A percentile compares a stretch with the other conserved stretches of the same genome.
Conservation (phyloP, 179 eudicot genomes). For the Gypsophila paniculata region DNA sequence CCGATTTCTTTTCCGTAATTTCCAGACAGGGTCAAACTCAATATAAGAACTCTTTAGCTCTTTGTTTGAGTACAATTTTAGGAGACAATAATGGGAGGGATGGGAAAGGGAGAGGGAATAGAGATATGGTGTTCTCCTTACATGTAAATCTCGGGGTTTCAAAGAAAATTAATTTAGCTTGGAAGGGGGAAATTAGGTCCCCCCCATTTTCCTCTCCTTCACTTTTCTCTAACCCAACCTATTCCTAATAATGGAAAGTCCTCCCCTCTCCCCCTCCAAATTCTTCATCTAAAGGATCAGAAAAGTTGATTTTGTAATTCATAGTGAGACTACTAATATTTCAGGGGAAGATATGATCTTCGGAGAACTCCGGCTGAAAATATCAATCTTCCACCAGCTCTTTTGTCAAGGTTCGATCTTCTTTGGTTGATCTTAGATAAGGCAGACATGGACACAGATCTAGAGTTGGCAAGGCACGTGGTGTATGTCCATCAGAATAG, state of each 20-base stretch:
- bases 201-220: background rate
- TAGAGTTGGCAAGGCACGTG: slow-evolving; percentile 96
- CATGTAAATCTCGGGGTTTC: background rate
- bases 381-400: slow-evolving; percentile 98
- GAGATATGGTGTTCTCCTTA: background rate
- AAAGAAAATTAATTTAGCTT: too few species aligned
- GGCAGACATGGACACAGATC: slow-evolving; percentile 98
- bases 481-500: slow-evolving; percentile 88
- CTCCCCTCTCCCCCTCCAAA: background rate
- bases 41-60: background rate
- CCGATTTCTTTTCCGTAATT: background rate
- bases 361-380: slow-evolving; percentile 98
- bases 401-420: slow-evolving; percentile 95
- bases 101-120: too few species aligned
- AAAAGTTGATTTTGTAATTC: background rate
- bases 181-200: too few species aligned
- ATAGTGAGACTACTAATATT: slow-evolving; percentile 20
- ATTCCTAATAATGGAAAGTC: background rate
- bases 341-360: slow-evolving; percentile 97
- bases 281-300: background rate
- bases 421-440: slow-evolving; percentile 89
- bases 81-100: background rate
- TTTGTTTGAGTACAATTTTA: background rate
- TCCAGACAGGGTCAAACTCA: background rate
- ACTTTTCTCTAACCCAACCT: background rate